Percentiles rank a stretch among this genome's conserved stretches.
Conservation (phyloP, 2,329 filamentous ascomycete genomes). For the Clathrospora elynae region DNA sequence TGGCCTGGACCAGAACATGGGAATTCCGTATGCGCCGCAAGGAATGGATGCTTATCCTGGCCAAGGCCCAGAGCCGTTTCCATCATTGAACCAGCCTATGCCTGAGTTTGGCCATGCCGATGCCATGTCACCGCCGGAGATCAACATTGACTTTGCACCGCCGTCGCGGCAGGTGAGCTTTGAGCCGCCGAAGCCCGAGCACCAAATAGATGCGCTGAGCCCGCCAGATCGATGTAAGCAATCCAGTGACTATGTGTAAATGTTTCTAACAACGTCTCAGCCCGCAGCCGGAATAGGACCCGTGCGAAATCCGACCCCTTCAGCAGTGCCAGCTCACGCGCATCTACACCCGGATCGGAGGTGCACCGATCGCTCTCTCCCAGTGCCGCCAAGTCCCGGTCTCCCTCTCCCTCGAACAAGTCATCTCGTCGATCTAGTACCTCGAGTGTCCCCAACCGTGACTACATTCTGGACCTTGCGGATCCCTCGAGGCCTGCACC, state of each 20-base stretch:
- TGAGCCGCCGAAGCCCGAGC: slow-evolving; percentile 67
- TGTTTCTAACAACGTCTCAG: slow-evolving; percentile 43
- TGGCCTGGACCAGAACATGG: slow-evolving; percentile 54
- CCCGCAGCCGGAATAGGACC: slow-evolving; percentile 61
- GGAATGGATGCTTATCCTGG: slow-evolving; percentile 59
- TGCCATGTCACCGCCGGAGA: slow-evolving; percentile 87
- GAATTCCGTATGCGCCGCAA: slow-evolving; percentile 55
- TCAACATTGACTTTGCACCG: slow-evolving; percentile 91
- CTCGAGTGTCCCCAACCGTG: slow-evolving; percentile 61
- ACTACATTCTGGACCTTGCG: slow-evolving; percentile 87
- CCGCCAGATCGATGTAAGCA: slow-evolving; percentile 71
- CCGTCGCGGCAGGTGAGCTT: slow-evolving; percentile 69
- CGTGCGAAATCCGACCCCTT: slow-evolving; percentile 66
- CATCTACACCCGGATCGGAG: slow-evolving; percentile 50
- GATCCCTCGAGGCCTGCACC: slow-evolving; percentile 79
- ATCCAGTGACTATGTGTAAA: slow-evolving; percentile 17
- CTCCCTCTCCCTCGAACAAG: slow-evolving; percentile 55
- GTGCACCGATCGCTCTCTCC: slow-evolving; percentile 51
- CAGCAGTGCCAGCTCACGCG: slow-evolving; percentile 54
- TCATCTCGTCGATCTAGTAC: slow-evolving; percentile 57
- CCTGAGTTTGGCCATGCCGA: slow-evolving; percentile 70
- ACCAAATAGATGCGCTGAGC: slow-evolving; percentile 75
- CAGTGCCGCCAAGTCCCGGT: slow-evolving; percentile 52
- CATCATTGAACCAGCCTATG: slow-evolving; percentile 55
- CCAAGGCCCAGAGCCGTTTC: slow-evolving; percentile 55